These are phyloP conservation scores for Vitis labrusca DNA, from an alignment of 164 flowering plant genomes.

Conservation along the genomic window DNA sequence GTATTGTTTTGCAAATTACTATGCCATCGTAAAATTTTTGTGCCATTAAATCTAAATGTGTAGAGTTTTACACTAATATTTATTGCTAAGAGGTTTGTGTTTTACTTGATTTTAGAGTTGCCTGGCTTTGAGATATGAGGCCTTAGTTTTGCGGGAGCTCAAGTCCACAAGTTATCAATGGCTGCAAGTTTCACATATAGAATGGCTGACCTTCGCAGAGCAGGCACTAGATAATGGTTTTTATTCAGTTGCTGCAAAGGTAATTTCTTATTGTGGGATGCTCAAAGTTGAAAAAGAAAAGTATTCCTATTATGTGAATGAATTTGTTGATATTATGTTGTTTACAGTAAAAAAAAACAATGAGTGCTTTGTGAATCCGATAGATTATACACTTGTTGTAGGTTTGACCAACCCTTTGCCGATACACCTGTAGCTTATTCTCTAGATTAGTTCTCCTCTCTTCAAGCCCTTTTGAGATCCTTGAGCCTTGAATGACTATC, in stretches of 20 bases:
- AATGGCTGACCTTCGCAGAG: conserved; percentile 73
- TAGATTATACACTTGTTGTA: too few species aligned
- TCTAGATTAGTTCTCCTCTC: too few species aligned
- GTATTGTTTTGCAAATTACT: too few species aligned
- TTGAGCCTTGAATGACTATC: too few species aligned
- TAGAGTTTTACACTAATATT: neutral
- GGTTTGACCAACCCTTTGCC: too few species aligned
- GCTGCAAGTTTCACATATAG: conserved; percentile 54
- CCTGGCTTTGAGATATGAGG: conserved; percentile 83
- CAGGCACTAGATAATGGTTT: conserved; percentile 63
- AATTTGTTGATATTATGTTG: too few species aligned
- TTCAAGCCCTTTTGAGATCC: too few species aligned
- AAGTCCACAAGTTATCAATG: conserved; percentile 30
- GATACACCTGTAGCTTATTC: too few species aligned
- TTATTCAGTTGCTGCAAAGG: conserved; percentile 61
- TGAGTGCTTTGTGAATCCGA: too few species aligned
- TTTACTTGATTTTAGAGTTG: conserved; percentile 50
- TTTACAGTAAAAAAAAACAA: too few species aligned
- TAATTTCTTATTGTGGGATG: conserved; percentile 11
- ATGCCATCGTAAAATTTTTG: neutral
- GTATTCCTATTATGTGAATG: too few species aligned
- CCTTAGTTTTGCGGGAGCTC: conserved; percentile 58
- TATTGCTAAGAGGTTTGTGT: neutral
- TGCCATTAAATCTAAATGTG: neutral
- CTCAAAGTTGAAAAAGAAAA: too few species aligned